These are phyloP conservation scores for Aspergillus neotritici DNA, from an alignment of 2,329 filamentous ascomycete genomes.

Conservation along the genomic window DNA sequence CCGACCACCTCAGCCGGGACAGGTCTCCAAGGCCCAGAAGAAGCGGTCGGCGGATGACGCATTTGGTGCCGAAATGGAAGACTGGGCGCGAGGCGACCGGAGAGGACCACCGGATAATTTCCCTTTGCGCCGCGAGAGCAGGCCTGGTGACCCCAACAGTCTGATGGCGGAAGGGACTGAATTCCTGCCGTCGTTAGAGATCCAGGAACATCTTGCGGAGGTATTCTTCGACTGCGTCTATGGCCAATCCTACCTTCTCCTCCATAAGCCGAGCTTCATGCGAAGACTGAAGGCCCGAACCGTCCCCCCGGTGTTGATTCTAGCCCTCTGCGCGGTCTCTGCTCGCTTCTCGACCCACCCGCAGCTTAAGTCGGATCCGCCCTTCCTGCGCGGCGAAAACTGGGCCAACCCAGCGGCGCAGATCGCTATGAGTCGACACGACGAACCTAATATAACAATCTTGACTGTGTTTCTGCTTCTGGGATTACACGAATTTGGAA, in stretches of 20 bases:
- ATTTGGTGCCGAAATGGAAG: constrained; percentile 73
- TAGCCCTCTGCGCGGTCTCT: constrained; percentile 94
- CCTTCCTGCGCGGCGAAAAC: constrained; percentile 81
- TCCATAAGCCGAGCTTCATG: constrained; percentile 98
- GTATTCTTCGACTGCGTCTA: constrained; percentile 96
- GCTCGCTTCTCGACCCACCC: constrained; percentile 91
- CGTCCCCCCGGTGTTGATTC: constrained; percentile 79
- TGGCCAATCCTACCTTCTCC: constrained; percentile 85
- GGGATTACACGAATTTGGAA: constrained; percentile 91
- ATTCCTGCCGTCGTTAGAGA: constrained; percentile 73
- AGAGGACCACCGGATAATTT: constrained; percentile 46
- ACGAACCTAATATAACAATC: constrained; percentile 94
- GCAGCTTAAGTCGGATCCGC: constrained; percentile 66
- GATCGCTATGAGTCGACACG: constrained; percentile 81
- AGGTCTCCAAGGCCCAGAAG: constrained; percentile 56
- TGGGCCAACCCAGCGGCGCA: constrained; percentile 86
- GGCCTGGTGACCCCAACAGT: constrained; percentile 67
- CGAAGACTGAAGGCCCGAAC: constrained; percentile 67
- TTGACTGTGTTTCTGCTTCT: constrained; percentile 83
- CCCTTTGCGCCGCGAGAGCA: constrained; percentile 52
- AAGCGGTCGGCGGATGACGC: constrained; percentile 84
- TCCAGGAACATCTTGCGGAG: constrained; percentile 89
- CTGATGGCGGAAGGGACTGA: constrained; percentile 77
- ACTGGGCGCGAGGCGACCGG: constrained; percentile 64
- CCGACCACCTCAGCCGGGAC: constrained; percentile 66